These are phyloP conservation scores for Ceratonia siliqua DNA, from an alignment of 306 rosid genomes.

Conservation along the genomic window DNA sequence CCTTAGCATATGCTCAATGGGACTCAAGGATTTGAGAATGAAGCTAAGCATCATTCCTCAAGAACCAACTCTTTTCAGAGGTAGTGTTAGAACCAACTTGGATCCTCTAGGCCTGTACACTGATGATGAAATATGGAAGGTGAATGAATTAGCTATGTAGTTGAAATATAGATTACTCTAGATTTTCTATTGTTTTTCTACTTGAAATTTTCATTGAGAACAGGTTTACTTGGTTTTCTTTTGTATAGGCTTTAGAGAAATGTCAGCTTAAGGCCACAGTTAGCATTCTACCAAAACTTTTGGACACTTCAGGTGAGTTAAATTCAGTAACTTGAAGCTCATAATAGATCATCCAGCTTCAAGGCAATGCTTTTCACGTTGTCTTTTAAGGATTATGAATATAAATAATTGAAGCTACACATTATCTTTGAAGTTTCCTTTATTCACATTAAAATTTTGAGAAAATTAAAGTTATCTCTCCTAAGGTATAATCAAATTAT, in stretches of 20 bases:
- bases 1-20: slow-evolving; percentile 65
- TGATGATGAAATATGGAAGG: slow-evolving; percentile 83
- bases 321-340: neutral
- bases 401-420: neutral
- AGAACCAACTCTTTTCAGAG: slow-evolving; percentile 83
- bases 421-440: neutral
- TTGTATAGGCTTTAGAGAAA: slow-evolving; percentile 64
- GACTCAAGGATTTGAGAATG: slow-evolving; percentile 72
- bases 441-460: neutral
- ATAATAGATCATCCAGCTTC: neutral
- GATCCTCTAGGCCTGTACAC: slow-evolving; percentile 80
- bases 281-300: slow-evolving; percentile 53
- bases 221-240: neutral
- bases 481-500: too few species aligned
- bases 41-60: slow-evolving; percentile 84
- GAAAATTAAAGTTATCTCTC: too few species aligned
- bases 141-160: slow-evolving; percentile 23
- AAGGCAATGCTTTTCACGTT: neutral
- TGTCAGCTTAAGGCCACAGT: slow-evolving; percentile 75
- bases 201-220: neutral
- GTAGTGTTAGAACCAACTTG: slow-evolving; percentile 72
- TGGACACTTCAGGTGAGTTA: slow-evolving; percentile 69
- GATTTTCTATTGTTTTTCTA: neutral
- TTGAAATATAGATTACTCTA: neutral
- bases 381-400: neutral